Evolutionary conservation across 257 asterid genomes (phyloP).

Genomic region (Orobanche coerulescens): DNA sequence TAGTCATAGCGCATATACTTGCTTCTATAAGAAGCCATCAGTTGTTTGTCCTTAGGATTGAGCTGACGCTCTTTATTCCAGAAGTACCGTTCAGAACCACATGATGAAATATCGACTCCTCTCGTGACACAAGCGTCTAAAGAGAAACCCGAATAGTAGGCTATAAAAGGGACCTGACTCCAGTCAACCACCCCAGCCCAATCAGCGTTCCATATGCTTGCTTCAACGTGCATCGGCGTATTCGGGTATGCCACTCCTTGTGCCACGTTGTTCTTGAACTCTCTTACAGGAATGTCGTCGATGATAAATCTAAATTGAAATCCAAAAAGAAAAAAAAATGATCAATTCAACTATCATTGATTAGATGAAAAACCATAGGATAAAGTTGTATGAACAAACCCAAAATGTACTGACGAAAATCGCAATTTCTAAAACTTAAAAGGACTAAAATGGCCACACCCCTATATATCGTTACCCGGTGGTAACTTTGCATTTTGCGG

Average conservation of each 20-base stretch:
- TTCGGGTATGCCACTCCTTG: slow-evolving; percentile 26
- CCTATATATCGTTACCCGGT: too few species aligned
- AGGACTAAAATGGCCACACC: too few species aligned
- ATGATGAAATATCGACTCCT: not conserved
- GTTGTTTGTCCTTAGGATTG: not conserved
- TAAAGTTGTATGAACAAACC: not conserved
- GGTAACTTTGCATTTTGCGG: too few species aligned
- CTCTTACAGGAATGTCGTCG: slow-evolving; percentile 33
- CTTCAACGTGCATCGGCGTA: slow-evolving; percentile 36
- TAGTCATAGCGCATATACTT: slow-evolving; percentile 30
- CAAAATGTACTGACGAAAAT: too few species aligned
- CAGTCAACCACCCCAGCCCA: slow-evolving; percentile 42
- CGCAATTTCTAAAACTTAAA: too few species aligned
- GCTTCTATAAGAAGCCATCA: slow-evolving; percentile 6
- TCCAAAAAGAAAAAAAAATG: too few species aligned
- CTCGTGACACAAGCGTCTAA: slow-evolving; percentile 21
- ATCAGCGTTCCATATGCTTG: slow-evolving; percentile 32
- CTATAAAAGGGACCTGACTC: slow-evolving; percentile 33
- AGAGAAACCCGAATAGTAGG: slow-evolving; percentile 27
- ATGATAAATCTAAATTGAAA: slow-evolving; percentile 23
- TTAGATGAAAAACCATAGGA: not conserved
- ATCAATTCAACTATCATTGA: too few species aligned
- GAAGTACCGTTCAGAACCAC: not conserved
- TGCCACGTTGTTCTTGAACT: slow-evolving; percentile 32
- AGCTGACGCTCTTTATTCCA: slow-evolving; percentile 28